Conservation (phyloP, 257 asterid genomes). For the Nicotiana paniculata region DNA sequence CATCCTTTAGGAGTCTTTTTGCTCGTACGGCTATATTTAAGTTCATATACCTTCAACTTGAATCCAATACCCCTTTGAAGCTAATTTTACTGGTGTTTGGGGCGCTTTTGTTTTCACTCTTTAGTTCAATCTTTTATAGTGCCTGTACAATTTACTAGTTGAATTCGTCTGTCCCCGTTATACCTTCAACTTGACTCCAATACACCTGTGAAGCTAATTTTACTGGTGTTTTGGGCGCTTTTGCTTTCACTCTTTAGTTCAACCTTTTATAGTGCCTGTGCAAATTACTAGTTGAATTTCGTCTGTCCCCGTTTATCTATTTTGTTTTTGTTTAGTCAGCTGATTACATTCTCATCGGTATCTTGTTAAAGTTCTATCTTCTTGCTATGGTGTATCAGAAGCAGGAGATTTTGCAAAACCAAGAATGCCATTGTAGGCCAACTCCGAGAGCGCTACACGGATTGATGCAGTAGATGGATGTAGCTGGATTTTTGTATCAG, state of each 20-base stretch:
- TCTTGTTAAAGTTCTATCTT: neutral
- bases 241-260: neutral
- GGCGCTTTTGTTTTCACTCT: neutral
- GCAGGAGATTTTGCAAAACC: constrained; percentile 17
- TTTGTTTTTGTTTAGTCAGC: neutral
- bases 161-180: neutral
- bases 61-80: too few relatives aligned
- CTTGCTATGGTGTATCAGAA: constrained; percentile 17
- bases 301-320: neutral
- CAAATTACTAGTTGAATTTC: neutral
- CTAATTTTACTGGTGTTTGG: neutral
- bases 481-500: neutral
- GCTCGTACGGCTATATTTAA: too few relatives aligned
- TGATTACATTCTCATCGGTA: too few relatives aligned
- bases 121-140: neutral
- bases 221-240: neutral
- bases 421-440: constrained; percentile 13
- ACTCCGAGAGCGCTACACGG: neutral
- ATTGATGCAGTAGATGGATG: neutral
- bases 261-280: neutral
- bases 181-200: neutral
- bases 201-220: neutral
- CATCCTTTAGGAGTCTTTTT: too few relatives aligned
- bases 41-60: too few relatives aligned
- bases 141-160: neutral